A percentile compares a stretch with the other conserved stretches of the same genome.
Evolutionary conservation across 805 yeast genomes (phyloP).

Genomic region (Pichia insulana): DNA sequence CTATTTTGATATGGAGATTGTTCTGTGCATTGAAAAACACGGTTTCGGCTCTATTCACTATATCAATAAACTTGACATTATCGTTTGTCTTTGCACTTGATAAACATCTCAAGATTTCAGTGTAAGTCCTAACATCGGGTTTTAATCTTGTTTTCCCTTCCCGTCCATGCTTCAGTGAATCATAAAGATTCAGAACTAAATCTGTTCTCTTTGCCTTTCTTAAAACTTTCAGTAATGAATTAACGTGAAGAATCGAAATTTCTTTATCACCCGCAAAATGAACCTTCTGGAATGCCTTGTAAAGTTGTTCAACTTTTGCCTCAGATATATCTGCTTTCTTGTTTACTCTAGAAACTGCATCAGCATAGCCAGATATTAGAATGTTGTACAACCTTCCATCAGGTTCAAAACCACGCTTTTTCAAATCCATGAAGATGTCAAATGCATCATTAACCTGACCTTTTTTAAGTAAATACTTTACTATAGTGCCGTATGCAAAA

Average conservation of each 20-base stretch:
- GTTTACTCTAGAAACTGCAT: conserved; percentile 5
- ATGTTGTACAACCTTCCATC: conserved; percentile 42
- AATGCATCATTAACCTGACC: conserved; percentile 41
- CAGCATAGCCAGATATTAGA: conserved; percentile 37
- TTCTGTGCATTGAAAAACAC: conserved; percentile 17
- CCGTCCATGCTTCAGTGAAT: conserved; percentile 17
- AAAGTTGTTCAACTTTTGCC: conserved; percentile 28
- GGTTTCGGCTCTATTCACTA: conserved; percentile 17
- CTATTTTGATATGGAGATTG: conserved; percentile 13
- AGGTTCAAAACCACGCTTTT: conserved; percentile 50
- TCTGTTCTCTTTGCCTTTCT: conserved; percentile 32
- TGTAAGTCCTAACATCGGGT: conserved; percentile 30
- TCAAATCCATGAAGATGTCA: conserved; percentile 43
- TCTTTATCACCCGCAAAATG: conserved; percentile 20
- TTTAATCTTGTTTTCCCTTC: conserved; percentile 15
- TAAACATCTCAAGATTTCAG: conserved; percentile 21
- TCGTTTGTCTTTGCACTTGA: conserved; percentile 9
- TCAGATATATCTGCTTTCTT: conserved; percentile 21
- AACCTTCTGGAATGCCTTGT: conserved; percentile 26
- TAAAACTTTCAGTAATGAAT: conserved; percentile 38
- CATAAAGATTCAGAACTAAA: conserved; percentile 32
- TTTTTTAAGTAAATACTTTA: conserved; percentile 38
- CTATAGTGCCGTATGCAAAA: conserved; percentile 56
- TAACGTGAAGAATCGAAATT: conserved; percentile 34
- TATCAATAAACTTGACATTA: conserved; percentile 10